Percentiles rank a stretch among this genome's conserved stretches.
Conservation (phyloP, 2,329 filamentous ascomycete species). For the Cordyceps farinosa region DNA sequence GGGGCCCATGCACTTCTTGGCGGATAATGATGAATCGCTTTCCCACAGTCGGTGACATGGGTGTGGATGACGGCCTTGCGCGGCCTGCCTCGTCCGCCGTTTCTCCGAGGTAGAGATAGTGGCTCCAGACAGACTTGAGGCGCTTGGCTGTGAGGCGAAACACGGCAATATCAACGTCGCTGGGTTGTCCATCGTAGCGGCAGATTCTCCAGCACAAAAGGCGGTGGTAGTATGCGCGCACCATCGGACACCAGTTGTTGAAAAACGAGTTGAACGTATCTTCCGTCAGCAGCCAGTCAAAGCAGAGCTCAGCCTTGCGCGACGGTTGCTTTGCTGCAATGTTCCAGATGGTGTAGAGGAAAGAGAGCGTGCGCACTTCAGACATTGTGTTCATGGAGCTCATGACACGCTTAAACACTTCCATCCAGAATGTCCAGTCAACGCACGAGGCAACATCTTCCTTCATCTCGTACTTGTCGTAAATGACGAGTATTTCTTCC, state of each 20-base stretch:
- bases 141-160: slow-evolving; percentile 64
- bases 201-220: slow-evolving; percentile 86
- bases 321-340: slow-evolving; percentile 61
- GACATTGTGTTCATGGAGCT: slow-evolving; percentile 85
- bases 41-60: slow-evolving; percentile 80
- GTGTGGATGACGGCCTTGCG: slow-evolving; percentile 67
- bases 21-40: slow-evolving; percentile 86
- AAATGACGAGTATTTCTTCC: slow-evolving; percentile 72
- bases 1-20: slow-evolving; percentile 58
- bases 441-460: slow-evolving; percentile 46
- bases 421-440: slow-evolving; percentile 82
- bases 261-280: slow-evolving; percentile 77
- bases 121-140: slow-evolving; percentile 70
- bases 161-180: slow-evolving; percentile 64
- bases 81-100: slow-evolving; percentile 55
- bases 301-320: slow-evolving; percentile 67
- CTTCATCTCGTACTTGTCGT: slow-evolving; percentile 45
- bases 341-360: slow-evolving; percentile 78
- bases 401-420: slow-evolving; percentile 74
- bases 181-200: slow-evolving; percentile 65
- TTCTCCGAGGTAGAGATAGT: slow-evolving; percentile 73
- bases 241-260: slow-evolving; percentile 95
- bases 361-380: slow-evolving; percentile 78
- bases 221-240: slow-evolving; percentile 87
- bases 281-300: slow-evolving; percentile 71